Percentiles rank a stretch among this genome's conserved stretches.
Evolutionary conservation across 345 rosid species (phyloP).

Genomic region (Lepidium didymum): DNA sequence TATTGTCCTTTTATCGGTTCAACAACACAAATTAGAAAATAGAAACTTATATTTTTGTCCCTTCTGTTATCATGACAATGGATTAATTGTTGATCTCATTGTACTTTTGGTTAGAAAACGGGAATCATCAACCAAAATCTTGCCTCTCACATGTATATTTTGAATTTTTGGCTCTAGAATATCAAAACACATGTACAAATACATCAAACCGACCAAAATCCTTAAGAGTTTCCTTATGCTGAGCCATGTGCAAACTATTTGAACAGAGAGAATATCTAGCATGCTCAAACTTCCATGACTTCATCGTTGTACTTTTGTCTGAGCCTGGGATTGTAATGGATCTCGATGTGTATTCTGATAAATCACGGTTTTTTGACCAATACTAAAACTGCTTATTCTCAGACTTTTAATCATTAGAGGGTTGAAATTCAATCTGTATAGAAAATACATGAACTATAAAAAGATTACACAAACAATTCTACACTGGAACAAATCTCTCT

Average conservation of each 20-base stretch:
- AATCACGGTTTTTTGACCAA: too few relatives aligned
- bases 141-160: too few relatives aligned
- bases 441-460: background rate
- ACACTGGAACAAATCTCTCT: background rate
- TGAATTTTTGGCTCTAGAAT: too few relatives aligned
- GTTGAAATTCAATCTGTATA: conserved; percentile 2
- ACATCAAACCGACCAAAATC: background rate
- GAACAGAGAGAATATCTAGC: conserved; percentile 17
- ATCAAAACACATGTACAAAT: background rate
- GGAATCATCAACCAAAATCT: too few relatives aligned
- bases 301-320: background rate
- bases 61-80: too few relatives aligned
- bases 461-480: conserved; percentile 14
- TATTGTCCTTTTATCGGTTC: too few relatives aligned
- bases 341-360: background rate
- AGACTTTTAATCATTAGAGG: background rate
- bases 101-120: too few relatives aligned
- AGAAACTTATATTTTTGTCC: too few relatives aligned
- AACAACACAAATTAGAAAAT: too few relatives aligned
- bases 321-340: background rate
- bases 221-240: background rate
- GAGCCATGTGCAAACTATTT: background rate
- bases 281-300: background rate
- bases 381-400: too few relatives aligned
- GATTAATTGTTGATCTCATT: too few relatives aligned